Conservation (phyloP, 441 rosid species). For the Brassica hybrid region DNA sequence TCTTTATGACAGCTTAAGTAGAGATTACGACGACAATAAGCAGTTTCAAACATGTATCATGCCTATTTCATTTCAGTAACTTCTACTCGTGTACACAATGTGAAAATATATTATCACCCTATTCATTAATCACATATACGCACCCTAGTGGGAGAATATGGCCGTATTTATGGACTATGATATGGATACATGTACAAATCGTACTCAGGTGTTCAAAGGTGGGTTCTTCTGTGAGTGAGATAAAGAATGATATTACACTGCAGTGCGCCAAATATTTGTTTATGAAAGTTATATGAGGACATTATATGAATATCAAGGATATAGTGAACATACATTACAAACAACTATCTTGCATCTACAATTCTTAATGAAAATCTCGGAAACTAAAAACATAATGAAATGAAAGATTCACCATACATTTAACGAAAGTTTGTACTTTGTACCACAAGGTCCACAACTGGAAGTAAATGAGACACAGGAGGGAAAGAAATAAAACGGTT, state of each 20-base stretch:
- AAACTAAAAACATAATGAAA: too few species aligned
- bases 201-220: neutral
- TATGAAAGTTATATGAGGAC: neutral
- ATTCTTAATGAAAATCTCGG: neutral
- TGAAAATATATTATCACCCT: neutral
- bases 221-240: neutral
- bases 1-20: neutral
- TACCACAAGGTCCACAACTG: too few species aligned
- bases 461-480: neutral
- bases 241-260: too few species aligned
- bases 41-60: neutral
- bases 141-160: neutral
- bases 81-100: neutral
- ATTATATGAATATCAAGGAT: neutral
- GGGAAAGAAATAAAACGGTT: neutral
- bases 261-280: neutral
- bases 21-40: neutral
- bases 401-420: too few species aligned
- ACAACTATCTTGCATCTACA: neutral
- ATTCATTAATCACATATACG: neutral
- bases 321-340: neutral
- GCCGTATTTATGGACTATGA: neutral
- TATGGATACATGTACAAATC: neutral
- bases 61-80: neutral
- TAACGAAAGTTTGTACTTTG: too few species aligned